Conservation (phyloP, 345 rosid genomes). For the Populus ilicifolia region DNA sequence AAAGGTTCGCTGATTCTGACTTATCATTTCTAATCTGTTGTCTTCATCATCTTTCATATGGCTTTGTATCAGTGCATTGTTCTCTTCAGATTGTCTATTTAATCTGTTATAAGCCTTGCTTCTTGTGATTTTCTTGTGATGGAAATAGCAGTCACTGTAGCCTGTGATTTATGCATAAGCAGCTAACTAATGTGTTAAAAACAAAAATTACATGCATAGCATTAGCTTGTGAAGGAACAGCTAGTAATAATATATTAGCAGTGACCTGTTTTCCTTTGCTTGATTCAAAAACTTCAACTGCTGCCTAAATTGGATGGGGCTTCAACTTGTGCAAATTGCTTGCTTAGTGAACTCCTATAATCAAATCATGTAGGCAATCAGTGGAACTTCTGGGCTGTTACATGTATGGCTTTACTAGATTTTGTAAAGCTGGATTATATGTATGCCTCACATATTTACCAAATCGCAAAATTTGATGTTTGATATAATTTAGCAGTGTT, state of each 20-base stretch:
- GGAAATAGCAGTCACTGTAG: background rate
- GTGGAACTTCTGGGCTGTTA: background rate
- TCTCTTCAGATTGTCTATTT: background rate
- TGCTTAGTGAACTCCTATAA: background rate
- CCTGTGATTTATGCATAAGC: background rate
- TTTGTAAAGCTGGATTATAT: background rate
- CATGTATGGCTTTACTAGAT: background rate
- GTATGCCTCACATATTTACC: background rate
- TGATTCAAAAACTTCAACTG: background rate
- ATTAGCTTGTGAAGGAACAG: background rate
- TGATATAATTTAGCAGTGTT: background rate
- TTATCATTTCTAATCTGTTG: background rate
- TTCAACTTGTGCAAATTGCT: background rate
- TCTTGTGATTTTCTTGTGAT: background rate
- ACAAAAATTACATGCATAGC: background rate
- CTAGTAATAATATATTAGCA: background rate
- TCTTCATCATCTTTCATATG: background rate
- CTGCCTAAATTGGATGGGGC: background rate
- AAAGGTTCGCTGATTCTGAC: slow-evolving; percentile 36
- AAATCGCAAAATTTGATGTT: background rate
- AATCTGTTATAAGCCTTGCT: background rate
- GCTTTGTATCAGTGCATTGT: background rate
- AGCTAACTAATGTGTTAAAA: background rate
- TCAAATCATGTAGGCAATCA: background rate
- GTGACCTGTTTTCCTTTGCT: background rate